Evolutionary conservation across 208 protist species (phyloP).

Genomic region (Leishmania arabica): DNA sequence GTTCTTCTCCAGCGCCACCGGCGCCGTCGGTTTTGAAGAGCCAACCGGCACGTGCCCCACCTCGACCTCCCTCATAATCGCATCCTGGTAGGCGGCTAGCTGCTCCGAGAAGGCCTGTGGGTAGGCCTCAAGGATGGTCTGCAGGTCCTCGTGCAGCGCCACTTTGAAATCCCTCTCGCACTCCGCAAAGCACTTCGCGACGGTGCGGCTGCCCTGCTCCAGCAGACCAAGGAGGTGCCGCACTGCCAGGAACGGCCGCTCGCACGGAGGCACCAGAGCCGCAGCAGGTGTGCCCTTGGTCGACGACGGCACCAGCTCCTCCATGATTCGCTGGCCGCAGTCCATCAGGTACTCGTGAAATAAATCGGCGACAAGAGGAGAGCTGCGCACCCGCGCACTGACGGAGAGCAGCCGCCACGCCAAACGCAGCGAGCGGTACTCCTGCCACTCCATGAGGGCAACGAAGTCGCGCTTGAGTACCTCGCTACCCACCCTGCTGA

Average conservation of each 20-base stretch:
- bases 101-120: constrained; percentile 90
- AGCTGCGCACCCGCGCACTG: constrained; percentile 28
- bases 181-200: constrained; percentile 51
- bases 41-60: constrained; percentile 29
- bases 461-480: constrained; percentile 56
- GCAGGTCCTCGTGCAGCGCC: constrained; percentile 89
- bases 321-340: constrained; percentile 26
- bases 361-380: constrained; percentile 12
- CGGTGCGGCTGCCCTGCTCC: constrained; percentile 53
- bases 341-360: constrained; percentile 73
- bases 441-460: constrained; percentile 26
- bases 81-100: constrained; percentile 92
- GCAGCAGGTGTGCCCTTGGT: constrained; percentile 18
- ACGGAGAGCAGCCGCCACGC: constrained; percentile 50
- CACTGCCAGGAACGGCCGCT: constrained; percentile 41
- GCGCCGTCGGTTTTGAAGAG: not conserved
- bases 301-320: constrained; percentile 25
- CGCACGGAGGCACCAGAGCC: constrained; percentile 11
- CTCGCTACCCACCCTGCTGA: constrained; percentile 34
- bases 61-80: constrained; percentile 67
- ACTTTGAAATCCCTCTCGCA: constrained; percentile 64
- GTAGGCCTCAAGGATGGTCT: constrained; percentile 84
- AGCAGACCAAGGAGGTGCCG: constrained; percentile 87
- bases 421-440: constrained; percentile 38
- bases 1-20: not conserved